Conservation (phyloP, 2,329 filamentous ascomycete genomes). For the Aspergillus sp. region DNA sequence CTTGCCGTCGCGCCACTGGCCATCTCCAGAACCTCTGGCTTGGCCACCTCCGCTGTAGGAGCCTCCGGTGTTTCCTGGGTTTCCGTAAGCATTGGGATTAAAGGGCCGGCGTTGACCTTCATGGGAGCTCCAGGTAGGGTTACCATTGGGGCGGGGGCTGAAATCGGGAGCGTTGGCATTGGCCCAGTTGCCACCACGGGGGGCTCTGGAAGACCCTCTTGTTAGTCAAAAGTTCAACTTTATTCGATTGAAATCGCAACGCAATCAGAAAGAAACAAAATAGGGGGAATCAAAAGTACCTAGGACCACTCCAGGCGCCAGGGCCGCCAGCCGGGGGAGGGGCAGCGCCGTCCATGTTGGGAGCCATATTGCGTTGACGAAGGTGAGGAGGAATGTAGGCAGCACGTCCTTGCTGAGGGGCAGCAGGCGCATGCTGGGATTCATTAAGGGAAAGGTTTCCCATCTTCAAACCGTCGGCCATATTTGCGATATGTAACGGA, state of each 20-base stretch:
- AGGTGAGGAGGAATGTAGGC: slow-evolving; percentile 65
- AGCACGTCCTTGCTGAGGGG: slow-evolving; percentile 49
- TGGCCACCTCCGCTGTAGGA: slow-evolving; percentile 40
- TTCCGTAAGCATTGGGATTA: slow-evolving; percentile 59
- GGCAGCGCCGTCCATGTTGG: slow-evolving; percentile 35
- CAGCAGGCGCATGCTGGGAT: slow-evolving; percentile 53
- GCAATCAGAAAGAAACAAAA: no score
- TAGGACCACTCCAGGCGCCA: slow-evolving; percentile 28
- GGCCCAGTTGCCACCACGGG: slow-evolving; percentile 46
- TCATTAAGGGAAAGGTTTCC: slow-evolving; percentile 50
- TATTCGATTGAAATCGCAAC: no score
- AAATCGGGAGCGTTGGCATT: slow-evolving; percentile 56
- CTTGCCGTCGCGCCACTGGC: slow-evolving; percentile 95
- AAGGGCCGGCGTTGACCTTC: slow-evolving; percentile 44
- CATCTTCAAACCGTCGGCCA: slow-evolving; percentile 39
- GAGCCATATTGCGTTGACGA: slow-evolving; percentile 39
- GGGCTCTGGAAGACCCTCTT: slow-evolving; percentile 14
- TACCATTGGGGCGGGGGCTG: slow-evolving; percentile 42
- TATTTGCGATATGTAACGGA: slow-evolving; percentile 20
- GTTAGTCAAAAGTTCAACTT: no score
- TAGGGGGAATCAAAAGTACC: slow-evolving; percentile 18
- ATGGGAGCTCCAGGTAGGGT: slow-evolving; percentile 30
- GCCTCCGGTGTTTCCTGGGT: slow-evolving; percentile 42
- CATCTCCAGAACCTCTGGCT: slow-evolving; percentile 83
- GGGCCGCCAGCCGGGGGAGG: slow-evolving; percentile 20